Conservation (phyloP, 148 eudicot species). For the Rhododendron kiyosumense region DNA sequence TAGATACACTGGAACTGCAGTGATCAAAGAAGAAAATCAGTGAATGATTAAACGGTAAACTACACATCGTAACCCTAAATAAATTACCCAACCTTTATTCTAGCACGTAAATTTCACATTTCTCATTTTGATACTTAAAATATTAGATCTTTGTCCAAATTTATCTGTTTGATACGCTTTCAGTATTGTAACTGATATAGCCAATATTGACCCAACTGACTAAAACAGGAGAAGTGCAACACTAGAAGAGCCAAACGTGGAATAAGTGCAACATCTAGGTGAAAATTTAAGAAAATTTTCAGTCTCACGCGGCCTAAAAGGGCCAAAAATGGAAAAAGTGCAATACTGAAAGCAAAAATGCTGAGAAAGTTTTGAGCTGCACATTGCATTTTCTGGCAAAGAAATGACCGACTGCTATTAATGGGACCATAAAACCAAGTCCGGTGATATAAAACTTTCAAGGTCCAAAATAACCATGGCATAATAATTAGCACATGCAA, state of each 20-base stretch:
- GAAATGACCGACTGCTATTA: neutral
- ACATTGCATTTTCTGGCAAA: neutral
- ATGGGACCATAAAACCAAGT: neutral
- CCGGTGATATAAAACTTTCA: neutral
- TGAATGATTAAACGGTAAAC: neutral
- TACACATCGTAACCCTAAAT: neutral
- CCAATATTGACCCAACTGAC: neutral
- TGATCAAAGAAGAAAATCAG: neutral
- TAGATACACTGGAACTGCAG: slow-evolving; percentile 54
- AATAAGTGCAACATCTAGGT: neutral
- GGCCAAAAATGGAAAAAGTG: neutral
- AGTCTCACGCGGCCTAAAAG: neutral
- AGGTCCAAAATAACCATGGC: neutral
- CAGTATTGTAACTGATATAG: neutral
- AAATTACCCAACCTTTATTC: neutral
- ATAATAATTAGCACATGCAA: neutral
- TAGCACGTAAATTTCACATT: neutral
- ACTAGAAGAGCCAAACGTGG: neutral
- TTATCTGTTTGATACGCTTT: neutral
- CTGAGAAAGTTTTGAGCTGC: neutral
- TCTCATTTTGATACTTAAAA: neutral
- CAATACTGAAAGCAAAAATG: neutral
- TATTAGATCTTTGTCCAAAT: neutral
- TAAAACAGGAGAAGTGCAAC: neutral
- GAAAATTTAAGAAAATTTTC: neutral